These are phyloP conservation scores for Dinochytrium kinnereticum DNA, from an alignment of 371 early-diverging fungal species.

Conservation along the genomic window DNA sequence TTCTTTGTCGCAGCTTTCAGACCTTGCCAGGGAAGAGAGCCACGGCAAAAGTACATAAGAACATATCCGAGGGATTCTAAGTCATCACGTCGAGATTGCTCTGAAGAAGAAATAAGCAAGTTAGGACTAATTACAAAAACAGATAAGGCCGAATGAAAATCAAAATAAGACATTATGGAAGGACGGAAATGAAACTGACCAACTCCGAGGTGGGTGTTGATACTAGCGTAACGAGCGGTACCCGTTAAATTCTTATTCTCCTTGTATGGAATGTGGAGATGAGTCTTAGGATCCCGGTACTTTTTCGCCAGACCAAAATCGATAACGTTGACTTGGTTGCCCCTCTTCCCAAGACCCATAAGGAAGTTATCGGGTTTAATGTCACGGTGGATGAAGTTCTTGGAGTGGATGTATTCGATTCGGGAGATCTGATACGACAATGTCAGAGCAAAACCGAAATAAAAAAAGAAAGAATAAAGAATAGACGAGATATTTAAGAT, in stretches of 20 bases:
- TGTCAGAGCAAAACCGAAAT: not conserved
- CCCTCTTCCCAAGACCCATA: conserved; percentile 94
- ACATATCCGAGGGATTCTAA: conserved; percentile 99
- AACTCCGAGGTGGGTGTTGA: conserved; percentile 98
- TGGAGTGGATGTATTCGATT: conserved; percentile 97
- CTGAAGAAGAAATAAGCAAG: conserved; percentile 16
- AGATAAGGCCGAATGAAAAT: not conserved
- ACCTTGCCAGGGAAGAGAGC: conserved; percentile 99
- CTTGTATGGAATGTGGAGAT: conserved; percentile 97
- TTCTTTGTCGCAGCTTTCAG: conserved; percentile 97
- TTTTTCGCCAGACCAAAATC: conserved; percentile 99
- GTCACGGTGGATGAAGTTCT: conserved; percentile 77
- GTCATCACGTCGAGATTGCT: conserved; percentile 99
- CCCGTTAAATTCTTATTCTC: conserved; percentile 99
- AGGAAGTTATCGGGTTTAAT: conserved; percentile 99
- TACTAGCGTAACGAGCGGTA: conserved; percentile 98
- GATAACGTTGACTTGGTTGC: conserved; percentile 97
- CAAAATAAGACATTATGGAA: not conserved
- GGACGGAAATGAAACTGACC: conserved; percentile 59
- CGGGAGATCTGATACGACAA: conserved; percentile 75
- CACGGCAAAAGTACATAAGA: conserved; percentile 99
- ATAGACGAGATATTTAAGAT: not conserved
- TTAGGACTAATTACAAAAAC: not conserved
- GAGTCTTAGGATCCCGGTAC: conserved; percentile 95
- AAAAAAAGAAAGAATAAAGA: no score